Conservation (phyloP, 2,329 filamentous ascomycete genomes). For the Gremmenia infestans region DNA sequence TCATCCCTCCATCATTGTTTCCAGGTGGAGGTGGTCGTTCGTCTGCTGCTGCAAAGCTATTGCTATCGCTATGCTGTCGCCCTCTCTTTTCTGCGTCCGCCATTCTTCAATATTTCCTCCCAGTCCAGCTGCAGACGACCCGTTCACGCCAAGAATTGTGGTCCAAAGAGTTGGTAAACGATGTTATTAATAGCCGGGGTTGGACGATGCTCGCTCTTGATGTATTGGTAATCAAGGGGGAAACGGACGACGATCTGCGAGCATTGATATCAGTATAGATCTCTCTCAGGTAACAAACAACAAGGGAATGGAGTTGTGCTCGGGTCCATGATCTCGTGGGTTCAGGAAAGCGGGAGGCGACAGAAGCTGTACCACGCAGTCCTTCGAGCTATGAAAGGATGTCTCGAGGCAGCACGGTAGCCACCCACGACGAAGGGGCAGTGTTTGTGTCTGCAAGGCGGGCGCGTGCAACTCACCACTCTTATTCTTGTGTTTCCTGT, state of each 20-base stretch:
- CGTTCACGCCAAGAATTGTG: slow-evolving; percentile 5
- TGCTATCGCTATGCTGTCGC: slow-evolving; percentile 18
- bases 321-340: slow-evolving; percentile 22
- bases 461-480: slow-evolving; percentile 23
- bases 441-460: slow-evolving; percentile 23
- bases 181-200: slow-evolving; percentile 11
- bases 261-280: slow-evolving; percentile 20
- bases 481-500: slow-evolving; percentile 7
- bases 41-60: slow-evolving; percentile 24
- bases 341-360: slow-evolving; percentile 13
- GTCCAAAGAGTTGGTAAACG: slow-evolving; percentile 7
- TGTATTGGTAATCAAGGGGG: neutral
- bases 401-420: slow-evolving; percentile 24
- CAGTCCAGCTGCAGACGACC: slow-evolving; percentile 21
- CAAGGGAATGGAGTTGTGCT: slow-evolving; percentile 7
- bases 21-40: slow-evolving; percentile 11
- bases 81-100: slow-evolving; percentile 23
- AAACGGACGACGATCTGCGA: slow-evolving; percentile 12
- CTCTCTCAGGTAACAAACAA: slow-evolving; percentile 15
- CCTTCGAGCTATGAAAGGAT: slow-evolving; percentile 19
- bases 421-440: slow-evolving; percentile 10
- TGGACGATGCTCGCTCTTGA: slow-evolving; percentile 9
- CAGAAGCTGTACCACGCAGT: slow-evolving; percentile 17
- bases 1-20: slow-evolving; percentile 9
- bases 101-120: slow-evolving; percentile 23